A percentile compares a stretch with the other conserved stretches of the same genome.
Conservation (phyloP, 192 early-diverging fungal genomes). For the Coemansia asiatica region DNA sequence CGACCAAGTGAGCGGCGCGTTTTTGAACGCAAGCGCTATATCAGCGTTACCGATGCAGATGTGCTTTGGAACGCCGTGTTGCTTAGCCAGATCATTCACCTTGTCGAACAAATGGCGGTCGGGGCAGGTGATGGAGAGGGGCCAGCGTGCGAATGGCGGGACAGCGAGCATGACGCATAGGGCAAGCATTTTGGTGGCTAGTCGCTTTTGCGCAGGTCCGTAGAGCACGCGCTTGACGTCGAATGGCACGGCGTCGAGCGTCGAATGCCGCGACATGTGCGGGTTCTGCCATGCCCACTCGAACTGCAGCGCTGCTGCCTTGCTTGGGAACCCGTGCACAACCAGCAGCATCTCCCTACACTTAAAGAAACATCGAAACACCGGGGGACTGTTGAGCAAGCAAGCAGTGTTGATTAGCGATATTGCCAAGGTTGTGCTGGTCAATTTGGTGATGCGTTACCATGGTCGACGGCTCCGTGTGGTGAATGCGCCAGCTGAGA, state of each 20-base stretch:
- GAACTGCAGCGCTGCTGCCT: slow-evolving; percentile 43
- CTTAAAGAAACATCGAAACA: neutral
- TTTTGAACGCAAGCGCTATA: slow-evolving; percentile 24
- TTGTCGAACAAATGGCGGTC: slow-evolving; percentile 16
- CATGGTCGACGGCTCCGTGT: slow-evolving; percentile 42
- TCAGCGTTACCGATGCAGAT: slow-evolving; percentile 10
- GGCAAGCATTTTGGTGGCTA: slow-evolving; percentile 41
- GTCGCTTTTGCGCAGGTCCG: slow-evolving; percentile 33
- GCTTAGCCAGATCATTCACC: slow-evolving; percentile 10
- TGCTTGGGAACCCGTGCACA: slow-evolving; percentile 51
- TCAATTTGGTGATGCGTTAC: slow-evolving; percentile 10
- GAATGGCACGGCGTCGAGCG: slow-evolving; percentile 23
- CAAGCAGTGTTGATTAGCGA: too few relatives aligned
- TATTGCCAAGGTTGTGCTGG: neutral
- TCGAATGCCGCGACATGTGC: slow-evolving; percentile 41
- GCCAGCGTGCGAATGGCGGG: slow-evolving; percentile 46
- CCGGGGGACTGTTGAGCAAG: too few relatives aligned
- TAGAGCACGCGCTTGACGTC: slow-evolving; percentile 31
- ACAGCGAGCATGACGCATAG: slow-evolving; percentile 35
- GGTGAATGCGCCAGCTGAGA: slow-evolving; percentile 34
- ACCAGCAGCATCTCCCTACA: slow-evolving; percentile 50
- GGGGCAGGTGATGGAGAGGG: slow-evolving; percentile 32
- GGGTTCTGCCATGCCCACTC: slow-evolving; percentile 58
- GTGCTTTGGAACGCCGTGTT: slow-evolving; percentile 21
- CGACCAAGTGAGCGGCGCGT: neutral